Base-by-base conservation (phyloP, 805 yeast genomes). In the Candida vartiovaarae region DNA sequence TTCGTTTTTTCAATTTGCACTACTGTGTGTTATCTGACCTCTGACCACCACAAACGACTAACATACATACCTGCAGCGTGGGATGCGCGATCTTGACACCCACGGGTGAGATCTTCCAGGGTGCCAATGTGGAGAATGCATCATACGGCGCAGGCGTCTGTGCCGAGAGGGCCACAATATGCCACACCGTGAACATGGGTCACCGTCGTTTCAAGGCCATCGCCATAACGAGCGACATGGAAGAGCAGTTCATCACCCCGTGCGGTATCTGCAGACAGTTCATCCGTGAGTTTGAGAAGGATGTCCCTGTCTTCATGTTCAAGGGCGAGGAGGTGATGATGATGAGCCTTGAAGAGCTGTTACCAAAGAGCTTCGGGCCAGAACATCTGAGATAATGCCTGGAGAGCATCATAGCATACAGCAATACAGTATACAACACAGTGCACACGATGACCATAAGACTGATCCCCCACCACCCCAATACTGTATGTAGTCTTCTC, bases 211-310 rank as follows among this genome's bases (percentile, higher is more conserved):
- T 82, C 58, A 67, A 64, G 46, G 86, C 84, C 2, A 65, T 87
- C 44, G 95, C 82, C 4, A 75, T 87, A 8, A 68, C 84, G 4
- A 74, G 85, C 24, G 90, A 82, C 56, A 53, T 72, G 36, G 56
- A 59, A 1, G 73, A 72, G 2, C 74, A 53, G 28, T 51, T 81
- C 29, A 80, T 84, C 8, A 70, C 90, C 8, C 99, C 99, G 0
- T 91, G 99, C 61, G 99, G 99, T 4, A 82, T 93, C 32, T 91
- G 99, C 57, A 71, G 99, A 42, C 99, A 91, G 63, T 76, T 84
- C 43, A 78, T 91, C 30, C 70, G 96, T 33, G 99, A 91, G 61
- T 91, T 90, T 61, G 76, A 80, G 0, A 56, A 61, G 6, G 68
- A 72, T 6, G 57, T 78, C 27, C 84, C 85, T 0, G 63, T 91